Evolutionary conservation across 1,284 basidiomycete species (phyloP).

Genomic region (Cryptococcus sp.): DNA sequence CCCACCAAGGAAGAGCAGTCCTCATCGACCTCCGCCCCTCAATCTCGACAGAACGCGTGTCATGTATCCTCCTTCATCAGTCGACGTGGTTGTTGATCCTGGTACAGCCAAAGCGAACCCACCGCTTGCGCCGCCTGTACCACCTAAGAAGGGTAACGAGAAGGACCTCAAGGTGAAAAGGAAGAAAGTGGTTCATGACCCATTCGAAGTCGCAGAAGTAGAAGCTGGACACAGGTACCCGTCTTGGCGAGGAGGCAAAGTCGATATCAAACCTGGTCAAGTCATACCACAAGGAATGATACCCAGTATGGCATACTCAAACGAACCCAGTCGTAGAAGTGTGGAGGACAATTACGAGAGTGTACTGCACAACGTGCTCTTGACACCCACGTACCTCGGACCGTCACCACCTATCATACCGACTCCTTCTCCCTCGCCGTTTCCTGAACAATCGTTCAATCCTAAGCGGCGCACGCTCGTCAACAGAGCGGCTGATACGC

Average conservation of each 20-base stretch:
- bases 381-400: conserved; percentile 39
- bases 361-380: conserved; percentile 39
- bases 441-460: not conserved
- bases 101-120: conserved; percentile 5
- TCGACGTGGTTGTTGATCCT: conserved; percentile 15
- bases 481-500: conserved; percentile 15
- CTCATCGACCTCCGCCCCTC: conserved; percentile 33
- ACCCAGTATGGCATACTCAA: not conserved
- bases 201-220: conserved; percentile 33
- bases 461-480: conserved; percentile 23
- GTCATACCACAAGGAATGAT: conserved; percentile 27
- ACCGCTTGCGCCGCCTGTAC: not conserved
- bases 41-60: conserved; percentile 23
- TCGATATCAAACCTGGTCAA: conserved; percentile 37
- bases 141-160: conserved; percentile 4
- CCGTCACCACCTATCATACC: conserved; percentile 18
- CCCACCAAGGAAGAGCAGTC: not conserved
- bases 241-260: conserved; percentile 38
- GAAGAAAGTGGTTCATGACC: conserved; percentile 18
- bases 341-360: conserved; percentile 28
- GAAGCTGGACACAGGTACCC: conserved; percentile 36
- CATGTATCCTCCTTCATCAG: conserved; percentile 16
- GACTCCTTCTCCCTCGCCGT: conserved; percentile 13
- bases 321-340: not conserved
- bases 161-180: not conserved